A percentile compares a stretch with the other conserved stretches of the same genome.
These are phyloP conservation scores for Grosmannia penicillata DNA, from an alignment of 2,329 filamentous ascomycete genomes.

Conservation along the genomic window DNA sequence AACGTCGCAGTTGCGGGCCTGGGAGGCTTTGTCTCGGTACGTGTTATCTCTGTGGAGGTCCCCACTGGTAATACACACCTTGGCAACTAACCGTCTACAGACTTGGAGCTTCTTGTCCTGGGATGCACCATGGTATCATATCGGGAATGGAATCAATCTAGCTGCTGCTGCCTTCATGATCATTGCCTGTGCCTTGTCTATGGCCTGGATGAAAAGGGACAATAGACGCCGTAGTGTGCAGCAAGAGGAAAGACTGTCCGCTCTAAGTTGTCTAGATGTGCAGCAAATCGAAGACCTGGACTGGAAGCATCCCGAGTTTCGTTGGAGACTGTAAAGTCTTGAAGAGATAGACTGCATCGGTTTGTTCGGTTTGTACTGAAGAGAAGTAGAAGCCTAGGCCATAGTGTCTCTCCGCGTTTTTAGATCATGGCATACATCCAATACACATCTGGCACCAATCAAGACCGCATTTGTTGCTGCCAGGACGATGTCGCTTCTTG, in stretches of 20 bases:
- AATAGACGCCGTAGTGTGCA: constrained; percentile 38
- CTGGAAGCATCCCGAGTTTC: constrained; percentile 51
- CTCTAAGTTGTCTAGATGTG: constrained; percentile 33
- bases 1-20: constrained; percentile 49
- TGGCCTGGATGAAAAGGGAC: constrained; percentile 49
- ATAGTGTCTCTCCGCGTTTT: too few relatives aligned
- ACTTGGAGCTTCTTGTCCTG: constrained; percentile 18
- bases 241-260: constrained; percentile 17
- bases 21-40: constrained; percentile 22
- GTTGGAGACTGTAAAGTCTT: constrained; percentile 33
- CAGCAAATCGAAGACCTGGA: constrained; percentile 43
- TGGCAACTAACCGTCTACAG: too few relatives aligned
- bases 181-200: constrained; percentile 20
- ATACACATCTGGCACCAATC: too few relatives aligned
- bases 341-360: too few relatives aligned
- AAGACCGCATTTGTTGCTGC: too few relatives aligned
- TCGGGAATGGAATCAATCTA: constrained; percentile 17
- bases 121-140: constrained; percentile 20
- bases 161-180: constrained; percentile 3
- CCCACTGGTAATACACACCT: too few relatives aligned
- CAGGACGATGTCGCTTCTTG: too few relatives aligned
- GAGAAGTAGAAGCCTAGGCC: too few relatives aligned
- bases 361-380: too few relatives aligned
- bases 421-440: too few relatives aligned
- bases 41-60: too few relatives aligned